A percentile compares a stretch with the other conserved stretches of the same genome.
Evolutionary conservation across 345 rosid species (phyloP).

Genomic region (Eucalyptus caleyi): DNA sequence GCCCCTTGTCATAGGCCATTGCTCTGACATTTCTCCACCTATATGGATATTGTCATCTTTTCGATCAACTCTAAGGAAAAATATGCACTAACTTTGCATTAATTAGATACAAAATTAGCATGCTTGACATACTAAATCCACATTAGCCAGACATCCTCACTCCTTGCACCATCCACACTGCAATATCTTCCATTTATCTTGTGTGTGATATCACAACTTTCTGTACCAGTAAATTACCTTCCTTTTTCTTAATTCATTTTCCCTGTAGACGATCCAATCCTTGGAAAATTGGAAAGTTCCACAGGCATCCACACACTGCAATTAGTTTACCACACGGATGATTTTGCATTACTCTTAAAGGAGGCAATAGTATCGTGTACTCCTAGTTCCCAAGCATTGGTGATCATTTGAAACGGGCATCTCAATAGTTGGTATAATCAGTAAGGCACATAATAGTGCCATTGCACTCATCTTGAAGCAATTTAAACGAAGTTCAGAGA

Average conservation of each 20-base stretch:
- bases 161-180: background rate
- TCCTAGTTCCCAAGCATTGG: background rate
- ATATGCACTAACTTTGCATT: background rate
- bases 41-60: background rate
- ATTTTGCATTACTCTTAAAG: background rate
- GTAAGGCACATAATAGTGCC: background rate
- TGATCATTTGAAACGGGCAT: background rate
- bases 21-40: background rate
- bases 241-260: background rate
- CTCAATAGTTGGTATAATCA: background rate
- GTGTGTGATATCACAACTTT: background rate
- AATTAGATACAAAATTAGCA: background rate
- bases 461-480: background rate
- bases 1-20: background rate
- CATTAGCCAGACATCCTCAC: background rate
- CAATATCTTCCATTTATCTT: background rate
- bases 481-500: background rate
- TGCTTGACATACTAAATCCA: background rate
- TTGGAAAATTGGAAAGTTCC: background rate
- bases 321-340: background rate
- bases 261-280: background rate
- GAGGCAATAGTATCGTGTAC: background rate
- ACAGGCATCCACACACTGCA: background rate
- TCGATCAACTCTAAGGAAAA: background rate
- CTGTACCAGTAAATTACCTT: background rate